Base-by-base conservation (phyloP, 2,329 filamentous ascomycete species). In the Microdochium paspali region DNA sequence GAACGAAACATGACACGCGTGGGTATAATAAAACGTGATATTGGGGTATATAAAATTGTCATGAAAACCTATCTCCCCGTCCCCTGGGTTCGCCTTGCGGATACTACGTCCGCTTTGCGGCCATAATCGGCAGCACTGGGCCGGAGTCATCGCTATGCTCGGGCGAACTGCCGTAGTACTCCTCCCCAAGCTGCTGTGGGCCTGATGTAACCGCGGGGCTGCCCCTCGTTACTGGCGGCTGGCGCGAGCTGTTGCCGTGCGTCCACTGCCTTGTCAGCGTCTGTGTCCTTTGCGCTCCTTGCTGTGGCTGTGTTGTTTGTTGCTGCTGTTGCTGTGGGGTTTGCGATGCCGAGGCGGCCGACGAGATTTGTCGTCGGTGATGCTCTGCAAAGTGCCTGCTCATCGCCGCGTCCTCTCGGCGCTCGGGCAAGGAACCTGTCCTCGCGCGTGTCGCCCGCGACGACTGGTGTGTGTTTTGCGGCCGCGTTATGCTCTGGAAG, bases 111-210 rank as follows among this genome's bases (percentile, higher is more conserved):
- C 26, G 7, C 26, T 28, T 28, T 13, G 26, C 26, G 26, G 26
- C 26, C 50, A 53, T 54, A 10, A 54, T 53, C 12, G 52, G 52
- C 21, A 54, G 42, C 23, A 54, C 40, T 28, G 51, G 51, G 3
- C 52, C 52, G 2, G 52, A 54, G 42, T 53, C 51, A 32, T 54
- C 52, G 42, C 52, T 54, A 24, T 53, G 47, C 23, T 54, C 52
- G 10, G 52, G 46, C 18, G 46, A 44, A 1, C 24, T 25, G 12
- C 47, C 46, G 31, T 54, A 52, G 44, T 52, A 52, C 10, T 47
- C 47, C n/a, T 50, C 50, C 5, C 35, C 35, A 9, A 40, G 26
- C 26, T 28, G 26, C 26, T 28, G 26, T n/a, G n/a, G n/a, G n/a
- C n/a, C 26, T 28, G 26, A 7, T 28, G 26, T 28, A 13, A 13